Evolutionary conservation across 208 protist species (phyloP), one percentile per base, ranked within the genome.

Genomic region (Strigomonas culicis): DNA sequence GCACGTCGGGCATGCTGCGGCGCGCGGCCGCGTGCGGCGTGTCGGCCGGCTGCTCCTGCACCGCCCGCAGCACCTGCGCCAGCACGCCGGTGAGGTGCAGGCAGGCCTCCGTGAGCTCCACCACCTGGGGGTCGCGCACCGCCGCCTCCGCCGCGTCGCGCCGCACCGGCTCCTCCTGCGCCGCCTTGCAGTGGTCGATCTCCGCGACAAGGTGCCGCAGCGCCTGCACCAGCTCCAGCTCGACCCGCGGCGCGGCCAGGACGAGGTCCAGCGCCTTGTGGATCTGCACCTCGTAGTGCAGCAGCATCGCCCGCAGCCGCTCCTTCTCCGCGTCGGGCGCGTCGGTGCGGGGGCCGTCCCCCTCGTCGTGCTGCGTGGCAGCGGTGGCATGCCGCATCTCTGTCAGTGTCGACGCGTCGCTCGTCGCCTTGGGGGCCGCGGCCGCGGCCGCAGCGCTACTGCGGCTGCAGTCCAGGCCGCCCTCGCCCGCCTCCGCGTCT

Each of bases 131-230:
- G 21, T 57, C n/a, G n/a, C n/a, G n/a, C n/a, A n/a, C 51, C 51
- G 11, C 30, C 24, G 21, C 51, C 27, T 30, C 27, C 24, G 30
- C 21, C 25, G 8, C 21, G 7, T 59, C 62, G 17, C 53, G 22
- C 39, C 70, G 52, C 31, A 27, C 41, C 10, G 76, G 76, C 61
- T 77, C 76, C 59, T 72, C 64, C n/a, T n/a, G n/a, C 25, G 68
- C 67, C 49, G 59, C 66, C 52, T 78, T 68, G 21, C 69, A 47
- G 52, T 60, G 64, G 11, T 31, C 27, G 13, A 79, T 22, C 68
- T 82, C 63, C 19, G 63, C 44, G 2, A 59, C 25, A 2, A 55
- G 46, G 6, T 58, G 66, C n/a, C 50, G 30, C 58, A 52, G 32
- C 13, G 59, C 66, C 47, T 63, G 58, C 15, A 71, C 4, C 3